phyloP scores from a whole-genome alignment of 1,284 basidiomycete genomes.

The Cryptococcus jaspeensis region DNA sequence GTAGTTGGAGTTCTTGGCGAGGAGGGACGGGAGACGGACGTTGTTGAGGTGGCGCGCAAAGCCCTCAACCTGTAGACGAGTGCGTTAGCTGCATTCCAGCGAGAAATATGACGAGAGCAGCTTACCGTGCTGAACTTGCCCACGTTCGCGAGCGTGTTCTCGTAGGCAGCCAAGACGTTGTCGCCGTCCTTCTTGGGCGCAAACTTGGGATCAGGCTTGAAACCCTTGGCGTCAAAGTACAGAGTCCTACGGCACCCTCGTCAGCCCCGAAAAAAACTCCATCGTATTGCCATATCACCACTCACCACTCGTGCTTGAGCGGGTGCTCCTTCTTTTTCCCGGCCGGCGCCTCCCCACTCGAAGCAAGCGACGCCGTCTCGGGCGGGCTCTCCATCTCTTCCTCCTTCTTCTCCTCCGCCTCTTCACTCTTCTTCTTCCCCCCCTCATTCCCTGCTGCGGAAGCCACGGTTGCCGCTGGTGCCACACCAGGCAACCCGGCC shows the following conservation, averaged over 20 bases:
- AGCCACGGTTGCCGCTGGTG: too few relatives aligned
- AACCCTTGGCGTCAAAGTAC: constrained; percentile 80
- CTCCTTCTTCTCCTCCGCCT: constrained; percentile 5
- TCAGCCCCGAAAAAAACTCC: background rate
- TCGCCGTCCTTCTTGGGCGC: constrained; percentile 43
- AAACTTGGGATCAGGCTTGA: constrained; percentile 57
- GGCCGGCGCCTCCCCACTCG: background rate
- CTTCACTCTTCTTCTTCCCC: constrained; percentile 1
- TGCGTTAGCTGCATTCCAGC: background rate
- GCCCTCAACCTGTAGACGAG: constrained; percentile 60
- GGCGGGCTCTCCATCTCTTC: constrained; percentile 8
- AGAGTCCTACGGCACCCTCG: constrained; percentile 63
- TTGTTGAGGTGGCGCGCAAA: constrained; percentile 95
- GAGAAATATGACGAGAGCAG: constrained; percentile 3
- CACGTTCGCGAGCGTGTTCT: constrained; percentile 72
- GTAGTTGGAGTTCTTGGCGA: constrained; percentile 86
- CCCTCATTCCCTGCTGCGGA: background rate
- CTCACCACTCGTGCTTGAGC: constrained; percentile 75
- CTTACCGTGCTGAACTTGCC: constrained; percentile 72
- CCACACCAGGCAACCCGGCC: background rate
- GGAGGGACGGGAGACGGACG: constrained; percentile 81
- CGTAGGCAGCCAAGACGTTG: constrained; percentile 33
- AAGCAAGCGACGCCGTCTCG: constrained; percentile 4
- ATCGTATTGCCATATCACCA: constrained; percentile 14
- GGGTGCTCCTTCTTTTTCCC: constrained; percentile 74